Evolutionary conservation across 257 asterid species (phyloP).

Genomic region (Solanum pinnatisectum): DNA sequence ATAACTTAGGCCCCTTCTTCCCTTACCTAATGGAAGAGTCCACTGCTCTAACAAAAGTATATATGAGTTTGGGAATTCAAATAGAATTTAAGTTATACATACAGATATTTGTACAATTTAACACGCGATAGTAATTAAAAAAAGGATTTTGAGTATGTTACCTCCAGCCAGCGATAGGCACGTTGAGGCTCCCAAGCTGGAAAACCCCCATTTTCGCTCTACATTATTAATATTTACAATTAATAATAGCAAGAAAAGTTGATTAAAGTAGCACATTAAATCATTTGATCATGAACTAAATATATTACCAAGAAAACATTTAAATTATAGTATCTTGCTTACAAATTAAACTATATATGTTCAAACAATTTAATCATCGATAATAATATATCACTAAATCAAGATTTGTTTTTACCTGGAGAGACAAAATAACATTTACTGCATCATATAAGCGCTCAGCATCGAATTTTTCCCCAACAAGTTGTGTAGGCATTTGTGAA

Average conservation of each 20-base stretch:
- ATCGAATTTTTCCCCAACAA: constrained; percentile 26
- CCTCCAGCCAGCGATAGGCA: constrained; percentile 51
- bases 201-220: constrained; percentile 46
- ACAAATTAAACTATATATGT: not conserved
- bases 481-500: constrained; percentile 24
- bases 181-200: constrained; percentile 53
- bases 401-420: constrained; percentile 22
- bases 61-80: not conserved
- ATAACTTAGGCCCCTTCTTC: no score
- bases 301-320: not conserved
- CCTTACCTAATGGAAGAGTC: no score
- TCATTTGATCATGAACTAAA: not conserved
- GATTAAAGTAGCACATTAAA: not conserved
- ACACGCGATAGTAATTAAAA: rapidly evolving
- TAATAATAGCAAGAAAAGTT: not conserved
- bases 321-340: not conserved
- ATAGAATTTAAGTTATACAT: not conserved
- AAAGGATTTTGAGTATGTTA: not conserved
- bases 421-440: constrained; percentile 35
- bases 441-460: constrained; percentile 31
- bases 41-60: not conserved
- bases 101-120: not conserved
- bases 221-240: not conserved
- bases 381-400: not conserved
- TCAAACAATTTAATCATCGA: not conserved